Conservation (phyloP, 345 rosid genomes). For the Hevea brasiliensis region DNA sequence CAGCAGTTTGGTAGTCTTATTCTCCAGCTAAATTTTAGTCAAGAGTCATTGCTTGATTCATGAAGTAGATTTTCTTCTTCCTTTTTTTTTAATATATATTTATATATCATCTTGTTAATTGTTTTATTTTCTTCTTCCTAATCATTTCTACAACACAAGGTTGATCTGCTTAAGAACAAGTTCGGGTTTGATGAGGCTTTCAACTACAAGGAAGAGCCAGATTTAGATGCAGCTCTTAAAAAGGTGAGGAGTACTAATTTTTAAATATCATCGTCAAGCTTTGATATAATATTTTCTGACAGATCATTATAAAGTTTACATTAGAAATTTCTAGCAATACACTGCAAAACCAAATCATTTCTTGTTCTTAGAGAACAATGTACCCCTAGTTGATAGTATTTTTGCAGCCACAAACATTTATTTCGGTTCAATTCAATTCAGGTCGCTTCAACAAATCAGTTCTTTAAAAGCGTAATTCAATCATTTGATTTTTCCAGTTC, state of each 20-base stretch:
- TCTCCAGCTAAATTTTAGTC: not conserved
- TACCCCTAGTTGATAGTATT: too few species aligned
- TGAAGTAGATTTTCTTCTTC: not conserved
- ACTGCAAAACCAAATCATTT: too few species aligned
- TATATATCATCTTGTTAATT: not conserved
- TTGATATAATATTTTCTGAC: not conserved
- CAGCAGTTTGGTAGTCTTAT: too few species aligned
- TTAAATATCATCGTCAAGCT: not conserved
- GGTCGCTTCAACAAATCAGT: too few species aligned
- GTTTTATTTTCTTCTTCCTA: not conserved
- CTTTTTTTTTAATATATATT: too few species aligned
- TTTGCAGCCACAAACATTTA: too few species aligned
- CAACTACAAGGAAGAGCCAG: slow-evolving; percentile 26
- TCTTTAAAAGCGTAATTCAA: too few species aligned
- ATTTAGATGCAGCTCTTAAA: slow-evolving; percentile 25
- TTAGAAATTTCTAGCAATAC: not conserved
- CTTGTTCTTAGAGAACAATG: too few species aligned
- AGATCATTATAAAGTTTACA: not conserved
- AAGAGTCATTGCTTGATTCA: not conserved
- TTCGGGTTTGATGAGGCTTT: slow-evolving; percentile 27
- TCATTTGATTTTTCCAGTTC: too few species aligned
- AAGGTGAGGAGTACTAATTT: slow-evolving; percentile 10
- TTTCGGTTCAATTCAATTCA: too few species aligned
- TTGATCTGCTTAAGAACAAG: slow-evolving; percentile 23
- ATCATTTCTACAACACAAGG: slow-evolving; percentile 5